Percentiles rank a stretch among this genome's conserved stretches.
These are phyloP conservation scores for Colletotrichum melonis DNA, from an alignment of 2,329 filamentous ascomycete species.

Conservation along the genomic window DNA sequence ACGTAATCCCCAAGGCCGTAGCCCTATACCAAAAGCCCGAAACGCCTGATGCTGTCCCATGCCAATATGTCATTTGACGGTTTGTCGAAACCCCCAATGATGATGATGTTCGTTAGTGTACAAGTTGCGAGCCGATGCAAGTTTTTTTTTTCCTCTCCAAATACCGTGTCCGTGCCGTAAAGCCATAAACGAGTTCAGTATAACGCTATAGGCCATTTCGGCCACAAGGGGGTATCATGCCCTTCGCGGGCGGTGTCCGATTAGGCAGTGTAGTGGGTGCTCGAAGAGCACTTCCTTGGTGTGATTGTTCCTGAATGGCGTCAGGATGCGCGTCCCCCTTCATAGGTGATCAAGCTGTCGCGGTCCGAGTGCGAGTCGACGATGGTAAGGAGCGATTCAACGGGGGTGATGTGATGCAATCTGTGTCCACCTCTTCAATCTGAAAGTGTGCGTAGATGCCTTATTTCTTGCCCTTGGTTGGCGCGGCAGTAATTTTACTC, in stretches of 20 bases:
- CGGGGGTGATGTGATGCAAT: neutral
- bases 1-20: slow-evolving; percentile 6
- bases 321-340: neutral
- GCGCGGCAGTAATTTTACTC: slow-evolving; percentile 75
- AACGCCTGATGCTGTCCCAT: slow-evolving; percentile 34
- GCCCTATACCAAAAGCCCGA: slow-evolving; percentile 14
- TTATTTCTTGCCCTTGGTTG: slow-evolving; percentile 66
- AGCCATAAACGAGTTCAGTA: slow-evolving; percentile 32
- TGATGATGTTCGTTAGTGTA: slow-evolving; percentile 34
- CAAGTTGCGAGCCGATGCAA: slow-evolving; percentile 34
- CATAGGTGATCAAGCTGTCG: neutral
- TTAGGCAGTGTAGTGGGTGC: slow-evolving; percentile 28
- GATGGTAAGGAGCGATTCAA: no score
- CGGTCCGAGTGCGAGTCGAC: neutral
- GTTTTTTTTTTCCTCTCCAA: slow-evolving; percentile 33
- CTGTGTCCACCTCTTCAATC: neutral
- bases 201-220: slow-evolving; percentile 34
- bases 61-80: slow-evolving; percentile 29
- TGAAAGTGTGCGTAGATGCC: no score
- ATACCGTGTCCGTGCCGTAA: slow-evolving; percentile 31
- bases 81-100: slow-evolving; percentile 27
- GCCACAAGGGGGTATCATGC: slow-evolving; percentile 35
- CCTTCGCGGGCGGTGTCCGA: slow-evolving; percentile 32
- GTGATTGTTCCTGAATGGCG: neutral
- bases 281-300: slow-evolving; percentile 3